Evolutionary conservation across 2,329 filamentous ascomycete species (phyloP), one percentile per base, ranked within the genome.

Genomic region (Eurotiales sp.): DNA sequence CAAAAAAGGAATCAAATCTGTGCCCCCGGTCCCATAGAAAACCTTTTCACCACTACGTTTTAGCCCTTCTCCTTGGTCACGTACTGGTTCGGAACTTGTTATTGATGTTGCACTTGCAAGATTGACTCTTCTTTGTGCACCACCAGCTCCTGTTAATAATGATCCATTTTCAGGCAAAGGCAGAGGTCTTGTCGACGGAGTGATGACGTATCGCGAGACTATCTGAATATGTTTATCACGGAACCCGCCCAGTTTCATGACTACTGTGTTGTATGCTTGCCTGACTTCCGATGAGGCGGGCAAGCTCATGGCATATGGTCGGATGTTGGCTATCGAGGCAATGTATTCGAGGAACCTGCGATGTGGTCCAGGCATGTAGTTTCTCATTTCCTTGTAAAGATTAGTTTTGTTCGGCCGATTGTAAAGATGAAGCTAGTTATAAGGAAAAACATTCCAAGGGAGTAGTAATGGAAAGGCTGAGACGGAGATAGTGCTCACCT

Each of bases 321-420:
- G 74, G 23, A 80, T 67, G 40, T 77, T 77, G 7, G 74, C 68
- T 12, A 71, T 67, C 3, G 63, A 60, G 22, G 68, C 64, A n/a
- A 80, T 61, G 11, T 74, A 68, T 23, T 75, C 66, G 5, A 81
- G 60, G 56, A 80, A 80, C n/a, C 72, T 64, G 15, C 73, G 70
- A 54, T 81, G 78, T 3, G 73, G 69, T 0, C 74, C 74, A 2
- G 77, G 78, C 78, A 81, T 81, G 55, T 81, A 81, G 10, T 69
- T 66, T 8, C 77, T 70, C 76, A 80, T 79, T 59, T 79, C 75
- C 59, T 75, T 30, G 59, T 62, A 14, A 21, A 51, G 34, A 50
- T 39, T 36, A 50, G 34, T 11, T 34, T 41, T 17, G 8, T 22
- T 27, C 5, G 40, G 25, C 25, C 25, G 25, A 6, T 5, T 6